These are phyloP conservation scores for Rhodomyrtus tomentosa DNA, from an alignment of 345 rosid species.

Conservation along the genomic window DNA sequence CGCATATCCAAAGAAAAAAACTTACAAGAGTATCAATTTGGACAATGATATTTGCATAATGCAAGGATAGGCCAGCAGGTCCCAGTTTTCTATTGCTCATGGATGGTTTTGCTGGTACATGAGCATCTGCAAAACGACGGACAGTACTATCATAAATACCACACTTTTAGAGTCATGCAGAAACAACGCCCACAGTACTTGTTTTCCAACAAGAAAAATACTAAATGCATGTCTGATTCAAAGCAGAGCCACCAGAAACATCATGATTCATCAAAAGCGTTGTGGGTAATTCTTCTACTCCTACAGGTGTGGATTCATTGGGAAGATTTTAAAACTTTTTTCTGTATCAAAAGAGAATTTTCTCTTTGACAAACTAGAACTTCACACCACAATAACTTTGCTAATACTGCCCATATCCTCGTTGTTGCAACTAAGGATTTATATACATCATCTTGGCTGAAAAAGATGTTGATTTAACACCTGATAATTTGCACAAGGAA, in stretches of 20 bases:
- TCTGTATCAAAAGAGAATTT: neutral
- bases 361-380: neutral
- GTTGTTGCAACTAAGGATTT: neutral
- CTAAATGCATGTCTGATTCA: neutral
- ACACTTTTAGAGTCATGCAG: neutral
- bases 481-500: neutral
- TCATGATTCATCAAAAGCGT: neutral
- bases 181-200: neutral
- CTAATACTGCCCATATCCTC: neutral
- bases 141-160: neutral
- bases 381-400: neutral
- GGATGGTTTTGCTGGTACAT: slow-evolving; percentile 26
- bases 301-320: neutral
- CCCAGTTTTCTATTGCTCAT: slow-evolving; percentile 60
- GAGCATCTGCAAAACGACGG: slow-evolving; percentile 1
- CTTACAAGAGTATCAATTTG: slow-evolving; percentile 96
- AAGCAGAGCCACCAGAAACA: neutral
- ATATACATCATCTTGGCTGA: neutral
- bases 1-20: neutral
- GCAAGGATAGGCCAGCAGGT: slow-evolving; percentile 91
- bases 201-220: neutral
- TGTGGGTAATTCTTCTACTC: neutral
- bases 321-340: neutral
- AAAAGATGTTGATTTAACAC: neutral
- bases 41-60: slow-evolving; percentile 88